These are phyloP conservation scores for Clavispora carvajalis DNA, from an alignment of 805 yeast species.

Conservation along the genomic window DNA sequence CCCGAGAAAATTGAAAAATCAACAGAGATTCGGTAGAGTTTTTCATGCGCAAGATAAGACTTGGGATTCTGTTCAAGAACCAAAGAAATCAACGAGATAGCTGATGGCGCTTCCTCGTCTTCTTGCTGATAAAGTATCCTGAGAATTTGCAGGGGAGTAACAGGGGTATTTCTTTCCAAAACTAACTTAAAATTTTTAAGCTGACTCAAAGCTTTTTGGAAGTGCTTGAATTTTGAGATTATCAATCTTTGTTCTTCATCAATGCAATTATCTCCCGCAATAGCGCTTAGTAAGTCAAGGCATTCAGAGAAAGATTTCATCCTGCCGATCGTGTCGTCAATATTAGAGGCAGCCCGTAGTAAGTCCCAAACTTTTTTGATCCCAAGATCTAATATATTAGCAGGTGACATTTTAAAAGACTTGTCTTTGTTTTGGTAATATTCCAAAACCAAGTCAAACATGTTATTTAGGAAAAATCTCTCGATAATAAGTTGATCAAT, in stretches of 20 bases:
- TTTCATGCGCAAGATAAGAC: slow-evolving; percentile 42
- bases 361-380: slow-evolving; percentile 31
- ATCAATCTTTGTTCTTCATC: slow-evolving; percentile 4
- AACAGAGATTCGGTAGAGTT: slow-evolving; percentile 36
- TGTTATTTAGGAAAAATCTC: slow-evolving; percentile 22
- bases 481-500: slow-evolving; percentile 23
- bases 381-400: slow-evolving; percentile 14
- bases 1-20: slow-evolving; percentile 39
- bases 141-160: slow-evolving; percentile 14
- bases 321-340: slow-evolving; percentile 31
- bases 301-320: slow-evolving; percentile 23
- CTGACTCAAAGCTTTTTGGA: slow-evolving; percentile 30
- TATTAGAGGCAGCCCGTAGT: slow-evolving; percentile 22
- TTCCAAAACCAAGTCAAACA: slow-evolving; percentile 20
- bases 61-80: slow-evolving; percentile 51
- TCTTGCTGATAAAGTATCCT: slow-evolving; percentile 6
- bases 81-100: slow-evolving; percentile 27
- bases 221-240: slow-evolving; percentile 24
- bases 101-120: slow-evolving; percentile 9
- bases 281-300: slow-evolving; percentile 21
- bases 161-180: slow-evolving; percentile 8
- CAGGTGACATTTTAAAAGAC: slow-evolving; percentile 6
- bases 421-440: slow-evolving; percentile 8
- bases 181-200: slow-evolving; percentile 33
- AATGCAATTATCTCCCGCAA: neutral